Evolutionary conservation across 352 stramenopile species (phyloP), one percentile per base, ranked within the genome.

Genomic region (Phytophthora fragariae): DNA sequence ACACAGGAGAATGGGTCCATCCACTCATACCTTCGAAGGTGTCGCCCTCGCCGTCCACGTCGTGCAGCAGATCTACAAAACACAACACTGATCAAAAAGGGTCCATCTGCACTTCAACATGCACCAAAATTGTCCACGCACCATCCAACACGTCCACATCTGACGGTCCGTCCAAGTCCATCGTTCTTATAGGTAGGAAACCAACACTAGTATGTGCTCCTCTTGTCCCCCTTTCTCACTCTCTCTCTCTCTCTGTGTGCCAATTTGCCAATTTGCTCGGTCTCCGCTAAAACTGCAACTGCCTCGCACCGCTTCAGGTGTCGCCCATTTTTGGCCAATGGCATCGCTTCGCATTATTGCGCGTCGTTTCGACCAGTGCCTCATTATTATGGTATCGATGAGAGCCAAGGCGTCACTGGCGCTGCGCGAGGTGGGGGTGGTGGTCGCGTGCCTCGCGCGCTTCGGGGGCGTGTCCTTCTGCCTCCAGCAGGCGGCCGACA

Each of bases 391-490:
- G 24, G 24, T 44, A 14, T 12, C 37, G 11, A 44, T 60, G 21
- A n/a, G 9, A 5, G 57, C 24, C 37, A 63, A 58, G 55, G 39
- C 19, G 9, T 11, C 12, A 54, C 47, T 85, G 9, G 15, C 12
- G 57, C 52, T 85, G 54, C 73, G 67, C 3, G 87, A 94, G 27
- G 37, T 84, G 57, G 75, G 73, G 52, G 57, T 83, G 15, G 81
- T 92, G 68, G 31, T 88, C 64, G 86, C 84, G 61, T 88, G 80
- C 81, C 90, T 95, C 60, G 81, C 81, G 58, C 90, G 90, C 72
- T 97, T 97, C 72, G 87, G 82, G 10, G 84, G 88, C 53, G 73
- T 86, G 31, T 73, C 84, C 21, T 97, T 83, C 73, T 97, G 90
- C 62, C 68, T 94, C 56, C 64, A 89, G 68, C 84, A 97, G 68